These are phyloP conservation scores for Aspergillus vadensis DNA, from an alignment of 2,329 filamentous ascomycete species.

Conservation along the genomic window DNA sequence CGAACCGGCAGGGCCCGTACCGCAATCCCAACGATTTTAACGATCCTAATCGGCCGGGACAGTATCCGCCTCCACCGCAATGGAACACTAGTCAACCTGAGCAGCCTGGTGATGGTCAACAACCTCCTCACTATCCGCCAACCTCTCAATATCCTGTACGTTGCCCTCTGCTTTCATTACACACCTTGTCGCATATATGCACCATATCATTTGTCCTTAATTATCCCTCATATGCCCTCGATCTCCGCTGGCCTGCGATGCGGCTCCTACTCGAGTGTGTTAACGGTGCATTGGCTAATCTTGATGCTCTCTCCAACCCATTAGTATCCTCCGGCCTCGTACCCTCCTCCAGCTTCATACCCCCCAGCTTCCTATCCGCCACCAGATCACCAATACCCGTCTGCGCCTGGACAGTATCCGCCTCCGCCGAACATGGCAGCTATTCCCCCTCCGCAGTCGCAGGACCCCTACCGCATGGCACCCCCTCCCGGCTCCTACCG, in stretches of 20 bases:
- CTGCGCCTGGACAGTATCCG: conserved; percentile 38
- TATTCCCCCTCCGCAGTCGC: conserved; percentile 43
- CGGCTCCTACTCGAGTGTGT: conserved; percentile 4
- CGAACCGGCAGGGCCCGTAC: conserved; percentile 50
- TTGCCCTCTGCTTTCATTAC: conserved; percentile 10
- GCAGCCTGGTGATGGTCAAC: conserved; percentile 43
- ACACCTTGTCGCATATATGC: background rate
- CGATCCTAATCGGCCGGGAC: conserved; percentile 49
- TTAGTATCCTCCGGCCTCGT: conserved; percentile 37
- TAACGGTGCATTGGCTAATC: background rate
- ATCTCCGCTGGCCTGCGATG: background rate
- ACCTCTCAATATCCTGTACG: conserved; percentile 42
- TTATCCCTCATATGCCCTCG: background rate
- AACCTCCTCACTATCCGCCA: conserved; percentile 37
- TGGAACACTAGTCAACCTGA: conserved; percentile 44
- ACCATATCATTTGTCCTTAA: background rate
- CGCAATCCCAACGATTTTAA: conserved; percentile 42
- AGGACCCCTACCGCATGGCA: conserved; percentile 48
- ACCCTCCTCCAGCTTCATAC: conserved; percentile 31
- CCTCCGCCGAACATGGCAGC: conserved; percentile 45
- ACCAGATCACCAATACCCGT: conserved; percentile 36
- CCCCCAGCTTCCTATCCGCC: conserved; percentile 32
- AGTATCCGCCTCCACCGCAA: conserved; percentile 46
- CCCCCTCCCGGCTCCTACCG: conserved; percentile 47
- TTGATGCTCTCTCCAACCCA: conserved; percentile 1